Conservation (phyloP, 192 early-diverging fungal genomes). For the Backusella psychrophila region DNA sequence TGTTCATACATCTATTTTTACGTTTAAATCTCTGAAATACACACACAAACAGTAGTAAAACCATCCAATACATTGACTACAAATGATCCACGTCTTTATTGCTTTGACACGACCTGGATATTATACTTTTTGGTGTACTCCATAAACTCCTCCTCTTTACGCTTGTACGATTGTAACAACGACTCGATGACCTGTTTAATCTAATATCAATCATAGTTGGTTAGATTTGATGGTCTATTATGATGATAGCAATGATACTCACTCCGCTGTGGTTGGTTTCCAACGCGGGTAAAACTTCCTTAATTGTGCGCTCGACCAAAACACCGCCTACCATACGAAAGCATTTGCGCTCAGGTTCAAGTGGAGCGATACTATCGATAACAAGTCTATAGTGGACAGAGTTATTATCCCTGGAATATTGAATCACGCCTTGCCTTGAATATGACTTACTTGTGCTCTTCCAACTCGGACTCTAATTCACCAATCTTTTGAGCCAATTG, state of each 20-base stretch:
- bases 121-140: slow-evolving; percentile 90
- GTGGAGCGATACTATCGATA: slow-evolving; percentile 88
- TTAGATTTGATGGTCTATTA: neutral
- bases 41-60: too few species aligned
- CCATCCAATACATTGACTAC: too few species aligned
- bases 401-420: neutral
- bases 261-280: slow-evolving; percentile 84
- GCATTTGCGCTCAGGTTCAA: slow-evolving; percentile 83
- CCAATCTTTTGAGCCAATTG: slow-evolving; percentile 87
- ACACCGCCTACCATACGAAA: slow-evolving; percentile 94
- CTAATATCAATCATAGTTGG: slow-evolving; percentile 29
- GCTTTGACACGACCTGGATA: slow-evolving; percentile 59
- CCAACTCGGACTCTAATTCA: slow-evolving; percentile 89
- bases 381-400: slow-evolving; percentile 57
- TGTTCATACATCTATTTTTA: too few species aligned
- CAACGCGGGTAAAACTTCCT: slow-evolving; percentile 88
- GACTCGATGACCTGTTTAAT: slow-evolving; percentile 77
- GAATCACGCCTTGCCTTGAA: neutral
- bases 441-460: slow-evolving; percentile 81
- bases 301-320: slow-evolving; percentile 88
- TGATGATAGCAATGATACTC: slow-evolving; percentile 24
- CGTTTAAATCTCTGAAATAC: too few species aligned
- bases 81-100: too few species aligned
- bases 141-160: slow-evolving; percentile 85
- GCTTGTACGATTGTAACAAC: slow-evolving; percentile 76